Evolutionary conservation across 768 basidiomycete genomes (phyloP).

Genomic region (Lactarius hatsudake): DNA sequence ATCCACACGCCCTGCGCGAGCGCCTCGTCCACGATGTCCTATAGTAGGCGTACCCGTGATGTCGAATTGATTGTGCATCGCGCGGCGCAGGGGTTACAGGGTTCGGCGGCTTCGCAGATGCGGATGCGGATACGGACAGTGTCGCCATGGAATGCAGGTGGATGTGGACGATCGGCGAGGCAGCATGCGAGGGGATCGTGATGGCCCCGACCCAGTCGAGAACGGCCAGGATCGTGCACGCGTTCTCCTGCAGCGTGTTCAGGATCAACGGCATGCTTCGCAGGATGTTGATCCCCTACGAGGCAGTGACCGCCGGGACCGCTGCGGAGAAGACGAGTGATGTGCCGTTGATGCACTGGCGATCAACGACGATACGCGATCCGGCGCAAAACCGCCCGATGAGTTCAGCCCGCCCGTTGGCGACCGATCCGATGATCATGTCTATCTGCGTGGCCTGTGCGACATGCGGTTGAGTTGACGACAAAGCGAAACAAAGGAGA

Average conservation of each 20-base stretch:
- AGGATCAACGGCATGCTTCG: conserved; percentile 74
- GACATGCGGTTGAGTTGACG: background rate
- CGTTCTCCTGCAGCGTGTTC: conserved; percentile 73
- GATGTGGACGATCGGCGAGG: conserved; percentile 91
- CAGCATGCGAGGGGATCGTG: conserved; percentile 79
- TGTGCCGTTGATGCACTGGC: conserved; percentile 97
- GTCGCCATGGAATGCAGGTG: conserved; percentile 45
- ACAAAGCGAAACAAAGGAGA: conserved; percentile 13
- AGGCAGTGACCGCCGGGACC: conserved; percentile 85
- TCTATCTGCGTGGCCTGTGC: conserved; percentile 60
- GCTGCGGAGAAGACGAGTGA: conserved; percentile 96
- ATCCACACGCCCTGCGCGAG: conserved; percentile 80
- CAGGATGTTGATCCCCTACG: conserved; percentile 80
- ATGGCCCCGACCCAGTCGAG: conserved; percentile 82
- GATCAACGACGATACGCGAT: conserved; percentile 77
- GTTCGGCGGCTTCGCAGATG: conserved; percentile 46
- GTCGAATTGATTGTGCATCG: conserved; percentile 48
- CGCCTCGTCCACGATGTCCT: conserved; percentile 90
- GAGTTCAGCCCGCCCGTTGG: conserved; percentile 82
- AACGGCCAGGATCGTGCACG: conserved; percentile 67
- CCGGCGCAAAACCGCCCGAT: conserved; percentile 95
- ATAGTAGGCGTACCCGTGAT: conserved; percentile 63
- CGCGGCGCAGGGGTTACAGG: conserved; percentile 46
- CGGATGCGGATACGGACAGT: conserved; percentile 7
- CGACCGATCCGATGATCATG: conserved; percentile 90